These are phyloP conservation scores for Russula compacta DNA, from an alignment of 768 basidiomycete species.

Conservation along the genomic window DNA sequence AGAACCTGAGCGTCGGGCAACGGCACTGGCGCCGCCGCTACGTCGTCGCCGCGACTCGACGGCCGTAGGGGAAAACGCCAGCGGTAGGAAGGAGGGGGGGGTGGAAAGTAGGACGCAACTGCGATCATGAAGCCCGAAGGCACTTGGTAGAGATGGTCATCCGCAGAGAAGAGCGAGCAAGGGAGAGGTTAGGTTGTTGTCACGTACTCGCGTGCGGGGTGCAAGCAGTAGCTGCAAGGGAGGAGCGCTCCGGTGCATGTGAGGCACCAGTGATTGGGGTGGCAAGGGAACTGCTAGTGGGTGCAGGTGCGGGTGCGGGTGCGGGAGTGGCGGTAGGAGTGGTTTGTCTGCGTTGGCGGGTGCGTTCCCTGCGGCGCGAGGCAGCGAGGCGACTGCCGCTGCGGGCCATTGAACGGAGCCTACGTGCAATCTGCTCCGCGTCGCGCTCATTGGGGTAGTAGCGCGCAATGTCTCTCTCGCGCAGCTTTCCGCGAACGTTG, in stretches of 20 bases:
- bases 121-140: neutral
- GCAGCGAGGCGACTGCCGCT: neutral
- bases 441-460: neutral
- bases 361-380: neutral
- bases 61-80: conserved; percentile 4
- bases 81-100: neutral
- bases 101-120: neutral
- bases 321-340: neutral
- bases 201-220: no score
- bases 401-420: neutral
- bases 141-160: neutral
- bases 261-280: neutral
- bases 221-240: no score
- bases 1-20: conserved; percentile 1
- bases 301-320: neutral
- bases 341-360: neutral
- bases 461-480: neutral
- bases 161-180: neutral
- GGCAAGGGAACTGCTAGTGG: neutral
- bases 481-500: neutral
- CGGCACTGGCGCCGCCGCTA: conserved; percentile 4
- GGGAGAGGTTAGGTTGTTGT: neutral
- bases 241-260: neutral
- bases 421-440: neutral
- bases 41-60: conserved; percentile 13